Percentiles rank a stretch among this genome's conserved stretches.
phyloP scores from a whole-genome alignment of 495 filamentous ascomycete genomes.

The Pseudotulostoma volvatum region DNA sequence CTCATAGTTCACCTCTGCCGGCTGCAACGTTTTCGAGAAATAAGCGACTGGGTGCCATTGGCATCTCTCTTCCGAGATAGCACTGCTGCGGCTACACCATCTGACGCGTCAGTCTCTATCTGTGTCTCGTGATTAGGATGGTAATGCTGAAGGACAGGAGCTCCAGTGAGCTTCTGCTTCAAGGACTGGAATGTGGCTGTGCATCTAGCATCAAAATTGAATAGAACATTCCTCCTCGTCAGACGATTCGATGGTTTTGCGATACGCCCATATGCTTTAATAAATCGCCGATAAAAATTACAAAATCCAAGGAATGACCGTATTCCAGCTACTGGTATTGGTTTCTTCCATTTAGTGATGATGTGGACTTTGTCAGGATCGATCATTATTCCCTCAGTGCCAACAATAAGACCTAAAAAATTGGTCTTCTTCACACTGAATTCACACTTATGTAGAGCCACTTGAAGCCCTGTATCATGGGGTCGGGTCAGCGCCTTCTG shows the following conservation, averaged over 20 bases:
- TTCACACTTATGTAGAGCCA: conserved; percentile 16
- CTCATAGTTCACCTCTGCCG: conserved; percentile 17
- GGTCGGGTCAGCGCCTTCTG: conserved; percentile 9
- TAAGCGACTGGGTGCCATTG: conserved; percentile 7
- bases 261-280: conserved; percentile 9
- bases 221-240: conserved; percentile 6
- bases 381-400: conserved; percentile 10
- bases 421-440: conserved; percentile 9
- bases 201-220: conserved; percentile 34
- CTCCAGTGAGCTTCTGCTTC: conserved; percentile 2
- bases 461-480: conserved; percentile 6
- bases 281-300: conserved; percentile 23
- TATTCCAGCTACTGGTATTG: conserved; percentile 7
- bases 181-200: conserved; percentile 40
- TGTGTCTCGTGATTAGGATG: conserved; percentile 1
- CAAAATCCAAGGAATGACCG: conserved; percentile 15
- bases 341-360: conserved; percentile 10
- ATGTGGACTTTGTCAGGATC: conserved; percentile 9
- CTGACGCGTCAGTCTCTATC: conserved; percentile 10
- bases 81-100: conserved; percentile 5
- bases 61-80: conserved; percentile 6
- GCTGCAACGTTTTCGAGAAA: conserved; percentile 11
- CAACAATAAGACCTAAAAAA: conserved; percentile 12
- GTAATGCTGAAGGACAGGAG: conserved; percentile 7
- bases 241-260: conserved; percentile 5